A percentile compares a stretch with the other conserved stretches of the same genome.
phyloP scores from a whole-genome alignment of 2,329 filamentous ascomycete genomes.

The Xylaria sp. region DNA sequence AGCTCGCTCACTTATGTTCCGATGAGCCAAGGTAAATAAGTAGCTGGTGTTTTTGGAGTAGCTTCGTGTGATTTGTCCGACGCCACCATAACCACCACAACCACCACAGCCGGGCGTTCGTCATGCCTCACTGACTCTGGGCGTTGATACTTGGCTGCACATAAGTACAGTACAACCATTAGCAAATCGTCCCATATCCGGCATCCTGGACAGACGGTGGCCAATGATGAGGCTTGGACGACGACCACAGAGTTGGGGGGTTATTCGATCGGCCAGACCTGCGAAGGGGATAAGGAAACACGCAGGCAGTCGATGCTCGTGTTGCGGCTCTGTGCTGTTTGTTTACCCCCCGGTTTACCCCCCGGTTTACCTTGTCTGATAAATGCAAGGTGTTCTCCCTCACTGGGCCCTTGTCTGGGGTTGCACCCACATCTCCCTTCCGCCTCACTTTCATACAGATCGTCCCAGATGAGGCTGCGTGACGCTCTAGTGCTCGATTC shows the following conservation, averaged over 20 bases:
- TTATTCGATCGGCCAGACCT: neutral
- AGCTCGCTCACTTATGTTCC: neutral
- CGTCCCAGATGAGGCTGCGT: neutral
- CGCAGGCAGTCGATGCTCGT: neutral
- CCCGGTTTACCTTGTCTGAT: neutral
- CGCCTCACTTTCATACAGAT: constrained; percentile 1
- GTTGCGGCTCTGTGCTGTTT: constrained; percentile 21
- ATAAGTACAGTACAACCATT: neutral
- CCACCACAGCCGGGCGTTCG: constrained; percentile 14
- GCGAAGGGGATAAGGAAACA: neutral
- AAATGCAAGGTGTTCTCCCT: neutral
- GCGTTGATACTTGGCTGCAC: neutral
- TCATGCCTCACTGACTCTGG: constrained; percentile 4
- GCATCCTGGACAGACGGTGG: neutral
- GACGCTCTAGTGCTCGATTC: neutral
- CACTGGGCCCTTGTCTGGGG: neutral
- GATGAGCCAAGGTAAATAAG: neutral
- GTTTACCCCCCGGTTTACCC: no score
- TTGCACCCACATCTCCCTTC: neutral
- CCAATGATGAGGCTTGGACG: neutral
- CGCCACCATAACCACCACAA: no score
- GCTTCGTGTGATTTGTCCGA: constrained; percentile 6
- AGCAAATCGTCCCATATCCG: neutral
- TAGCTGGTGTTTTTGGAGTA: constrained; percentile 3
- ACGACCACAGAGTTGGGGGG: neutral